Evolutionary conservation across 176 grass and related monocot species (phyloP).

Genomic region (Phoenix dactylifera): DNA sequence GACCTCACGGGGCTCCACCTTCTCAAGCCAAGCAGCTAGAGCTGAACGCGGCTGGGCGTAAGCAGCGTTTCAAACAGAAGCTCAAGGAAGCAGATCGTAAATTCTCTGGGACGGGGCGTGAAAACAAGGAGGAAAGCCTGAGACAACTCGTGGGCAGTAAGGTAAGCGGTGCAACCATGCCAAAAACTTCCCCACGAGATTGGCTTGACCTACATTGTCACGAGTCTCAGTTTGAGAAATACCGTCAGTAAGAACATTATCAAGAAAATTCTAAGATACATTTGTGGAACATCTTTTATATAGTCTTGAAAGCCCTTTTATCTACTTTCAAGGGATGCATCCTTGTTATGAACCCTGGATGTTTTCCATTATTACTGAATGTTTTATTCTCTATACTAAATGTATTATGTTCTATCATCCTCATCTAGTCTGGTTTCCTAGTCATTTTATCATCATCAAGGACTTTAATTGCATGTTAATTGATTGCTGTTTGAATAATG

Average conservation of each 20-base stretch:
- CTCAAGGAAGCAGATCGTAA: slow-evolving; percentile 49
- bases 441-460: too few species aligned
- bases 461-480: too few species aligned
- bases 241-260: slow-evolving; percentile 16
- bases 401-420: too few species aligned
- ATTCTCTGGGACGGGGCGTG: slow-evolving; percentile 27
- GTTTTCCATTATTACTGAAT: too few species aligned
- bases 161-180: slow-evolving; percentile 24
- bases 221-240: slow-evolving; percentile 69
- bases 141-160: slow-evolving; percentile 45
- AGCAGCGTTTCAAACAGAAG: slow-evolving; percentile 53
- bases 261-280: too few species aligned
- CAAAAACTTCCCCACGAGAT: slow-evolving; percentile 43
- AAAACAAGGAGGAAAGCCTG: slow-evolving; percentile 40
- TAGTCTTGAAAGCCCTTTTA: too few species aligned
- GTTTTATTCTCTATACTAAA: too few species aligned
- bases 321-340: too few species aligned
- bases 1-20: slow-evolving; percentile 74
- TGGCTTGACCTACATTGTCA: slow-evolving; percentile 40
- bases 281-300: too few species aligned
- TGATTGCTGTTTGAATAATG: too few species aligned
- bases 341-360: too few species aligned
- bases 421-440: too few species aligned
- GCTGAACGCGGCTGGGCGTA: slow-evolving; percentile 14
- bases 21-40: slow-evolving; percentile 60